These are phyloP conservation scores for Phyllosticta citriasiana DNA, from an alignment of 2,329 filamentous ascomycete genomes.

Conservation along the genomic window DNA sequence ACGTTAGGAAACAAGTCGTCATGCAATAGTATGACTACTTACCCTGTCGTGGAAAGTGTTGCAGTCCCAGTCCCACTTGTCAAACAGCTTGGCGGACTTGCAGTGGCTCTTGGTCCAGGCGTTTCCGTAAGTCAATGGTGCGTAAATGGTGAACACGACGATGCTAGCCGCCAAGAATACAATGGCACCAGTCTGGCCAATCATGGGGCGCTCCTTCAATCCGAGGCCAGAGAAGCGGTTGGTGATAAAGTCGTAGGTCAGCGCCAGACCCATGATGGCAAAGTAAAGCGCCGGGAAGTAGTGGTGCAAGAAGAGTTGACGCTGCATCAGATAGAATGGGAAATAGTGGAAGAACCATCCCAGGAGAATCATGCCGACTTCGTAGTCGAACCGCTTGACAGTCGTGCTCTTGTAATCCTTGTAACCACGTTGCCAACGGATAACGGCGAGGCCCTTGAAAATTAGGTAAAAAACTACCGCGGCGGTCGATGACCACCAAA, in stretches of 20 bases:
- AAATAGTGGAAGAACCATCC: constrained; percentile 99
- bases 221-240: constrained; percentile 61
- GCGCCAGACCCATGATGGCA: constrained; percentile 77
- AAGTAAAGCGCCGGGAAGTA: constrained; percentile 98
- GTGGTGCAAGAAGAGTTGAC: constrained; percentile 95
- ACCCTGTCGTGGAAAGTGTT: constrained; percentile 82
- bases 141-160: constrained; percentile 71
- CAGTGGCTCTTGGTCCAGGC: constrained; percentile 86
- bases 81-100: constrained; percentile 75
- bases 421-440: constrained; percentile 92
- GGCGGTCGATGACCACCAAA: constrained; percentile 84
- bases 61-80: constrained; percentile 96
- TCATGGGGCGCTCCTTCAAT: constrained; percentile 56
- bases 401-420: constrained; percentile 70
- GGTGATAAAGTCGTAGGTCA: constrained; percentile 77
- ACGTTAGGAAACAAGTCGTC: background rate
- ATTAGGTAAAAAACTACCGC: constrained; percentile 66
- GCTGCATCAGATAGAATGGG: constrained; percentile 96
- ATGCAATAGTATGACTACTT: constrained; percentile 38
- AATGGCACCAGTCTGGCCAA: constrained; percentile 66
- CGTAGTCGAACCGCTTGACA: constrained; percentile 97
- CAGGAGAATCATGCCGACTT: constrained; percentile 79
- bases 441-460: constrained; percentile 79
- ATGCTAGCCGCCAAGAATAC: constrained; percentile 65
- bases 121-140: constrained; percentile 87